Conservation (phyloP, 148 eudicot genomes). For the Chenopodium album region DNA sequence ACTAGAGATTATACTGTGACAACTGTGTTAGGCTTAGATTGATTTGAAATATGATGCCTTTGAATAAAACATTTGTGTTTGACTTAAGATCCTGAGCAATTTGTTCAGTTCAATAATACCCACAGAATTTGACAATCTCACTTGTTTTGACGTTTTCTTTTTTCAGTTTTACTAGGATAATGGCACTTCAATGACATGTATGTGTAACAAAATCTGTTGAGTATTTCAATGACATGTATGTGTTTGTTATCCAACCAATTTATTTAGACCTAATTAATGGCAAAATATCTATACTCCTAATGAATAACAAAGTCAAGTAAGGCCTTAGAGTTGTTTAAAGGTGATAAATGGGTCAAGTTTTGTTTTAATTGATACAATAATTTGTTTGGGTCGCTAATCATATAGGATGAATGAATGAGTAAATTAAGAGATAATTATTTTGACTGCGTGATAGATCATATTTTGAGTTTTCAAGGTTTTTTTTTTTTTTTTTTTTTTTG, state of each 20-base stretch:
- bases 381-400: too few relatives aligned
- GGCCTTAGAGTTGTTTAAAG: too few relatives aligned
- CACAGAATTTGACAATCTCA: neutral
- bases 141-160: neutral
- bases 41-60: conserved; percentile 1
- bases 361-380: too few relatives aligned
- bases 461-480: too few relatives aligned
- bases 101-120: neutral
- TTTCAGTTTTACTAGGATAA: neutral
- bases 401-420: too few relatives aligned
- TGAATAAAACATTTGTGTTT: neutral
- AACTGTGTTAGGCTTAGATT: neutral
- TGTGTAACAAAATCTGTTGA: neutral
- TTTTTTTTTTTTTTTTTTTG: too few relatives aligned
- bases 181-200: neutral
- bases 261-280: neutral
- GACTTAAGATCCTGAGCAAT: neutral
- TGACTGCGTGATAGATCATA: too few relatives aligned
- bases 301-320: too few relatives aligned
- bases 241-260: neutral
- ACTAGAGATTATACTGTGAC: neutral
- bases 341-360: too few relatives aligned
- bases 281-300: neutral
- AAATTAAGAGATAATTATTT: too few relatives aligned
- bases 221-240: neutral